Conservation (phyloP, 2,329 filamentous ascomycete species). For the Neonectria punicea region DNA sequence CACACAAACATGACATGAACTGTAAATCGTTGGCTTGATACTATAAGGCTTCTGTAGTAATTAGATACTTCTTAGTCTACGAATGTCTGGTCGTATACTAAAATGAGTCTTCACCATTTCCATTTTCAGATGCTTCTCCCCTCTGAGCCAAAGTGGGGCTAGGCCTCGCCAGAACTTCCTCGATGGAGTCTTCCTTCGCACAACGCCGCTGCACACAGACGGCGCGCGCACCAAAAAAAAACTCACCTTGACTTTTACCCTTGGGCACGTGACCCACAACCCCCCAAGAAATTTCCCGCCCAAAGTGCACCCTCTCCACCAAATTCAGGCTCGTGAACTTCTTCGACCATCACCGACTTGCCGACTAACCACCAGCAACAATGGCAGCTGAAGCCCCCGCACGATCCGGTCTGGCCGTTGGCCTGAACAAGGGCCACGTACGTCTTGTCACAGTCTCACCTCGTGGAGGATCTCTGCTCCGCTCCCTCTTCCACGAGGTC, state of each 20-base stretch:
- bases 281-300: conserved; percentile 33
- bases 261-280: conserved; percentile 47
- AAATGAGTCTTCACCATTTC: not conserved
- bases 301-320: conserved; percentile 33
- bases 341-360: conserved; percentile 44
- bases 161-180: conserved; percentile 4
- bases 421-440: conserved; percentile 74
- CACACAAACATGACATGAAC: too few relatives aligned
- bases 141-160: not conserved
- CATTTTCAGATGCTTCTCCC: not conserved
- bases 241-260: conserved; percentile 41
- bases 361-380: conserved; percentile 50
- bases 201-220: not conserved
- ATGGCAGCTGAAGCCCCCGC: conserved; percentile 71
- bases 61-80: too few relatives aligned
- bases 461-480: conserved; percentile 78
- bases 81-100: too few relatives aligned
- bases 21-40: too few relatives aligned
- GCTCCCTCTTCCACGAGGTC: conserved; percentile 41
- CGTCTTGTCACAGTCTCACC: conserved; percentile 70
- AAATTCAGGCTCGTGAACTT: conserved; percentile 33
- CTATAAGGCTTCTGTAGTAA: too few relatives aligned
- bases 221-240: conserved; percentile 1
- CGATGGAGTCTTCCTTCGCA: not conserved
- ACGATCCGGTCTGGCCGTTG: conserved; percentile 68